Conservation (phyloP, 179 eudicot genomes). For the Beta macrorhiza region DNA sequence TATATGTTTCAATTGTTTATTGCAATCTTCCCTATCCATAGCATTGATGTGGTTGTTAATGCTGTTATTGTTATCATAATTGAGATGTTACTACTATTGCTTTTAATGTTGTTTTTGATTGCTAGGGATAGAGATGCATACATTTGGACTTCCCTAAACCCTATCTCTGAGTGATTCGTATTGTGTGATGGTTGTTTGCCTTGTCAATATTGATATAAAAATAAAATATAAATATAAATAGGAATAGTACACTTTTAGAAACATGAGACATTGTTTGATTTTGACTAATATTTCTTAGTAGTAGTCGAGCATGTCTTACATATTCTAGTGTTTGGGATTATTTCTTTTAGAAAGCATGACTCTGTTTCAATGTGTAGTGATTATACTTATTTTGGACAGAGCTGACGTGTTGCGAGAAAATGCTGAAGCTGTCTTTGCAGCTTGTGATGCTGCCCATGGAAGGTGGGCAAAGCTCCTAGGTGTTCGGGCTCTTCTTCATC, state of each 20-base stretch:
- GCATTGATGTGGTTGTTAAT: background rate
- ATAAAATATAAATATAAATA: background rate
- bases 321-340: background rate
- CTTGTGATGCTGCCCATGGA: slow-evolving; percentile 98
- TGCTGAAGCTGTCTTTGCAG: slow-evolving; percentile 97
- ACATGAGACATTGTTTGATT: background rate
- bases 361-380: slow-evolving; percentile 11
- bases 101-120: background rate
- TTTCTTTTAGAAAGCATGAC: background rate
- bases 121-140: background rate
- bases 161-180: background rate
- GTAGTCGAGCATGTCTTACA: background rate
- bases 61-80: background rate
- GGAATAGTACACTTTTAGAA: background rate
- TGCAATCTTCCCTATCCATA: background rate
- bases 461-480: slow-evolving; percentile 99
- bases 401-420: slow-evolving; percentile 99
- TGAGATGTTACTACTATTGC: background rate
- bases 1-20: background rate
- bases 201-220: background rate
- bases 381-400: slow-evolving; percentile 45
- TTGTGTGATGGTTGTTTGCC: background rate
- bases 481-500: slow-evolving; percentile 93
- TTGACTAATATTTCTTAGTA: background rate
- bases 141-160: background rate